These are phyloP conservation scores for Geotrichum reessii DNA, from an alignment of 1,139 yeast genomes.

Conservation along the genomic window DNA sequence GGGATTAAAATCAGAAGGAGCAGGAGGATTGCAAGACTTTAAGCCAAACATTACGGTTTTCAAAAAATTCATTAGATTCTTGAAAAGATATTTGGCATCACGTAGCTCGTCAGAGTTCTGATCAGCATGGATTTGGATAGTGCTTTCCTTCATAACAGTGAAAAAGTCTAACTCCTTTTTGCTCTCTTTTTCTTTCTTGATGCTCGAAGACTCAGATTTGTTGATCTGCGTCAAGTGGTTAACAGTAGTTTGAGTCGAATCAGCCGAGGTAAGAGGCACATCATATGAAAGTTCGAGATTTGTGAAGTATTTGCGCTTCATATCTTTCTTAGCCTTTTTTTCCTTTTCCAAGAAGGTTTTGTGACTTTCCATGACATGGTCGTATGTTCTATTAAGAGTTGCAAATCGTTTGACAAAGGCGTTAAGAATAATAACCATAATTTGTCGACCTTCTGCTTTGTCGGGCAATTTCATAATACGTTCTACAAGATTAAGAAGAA, in stretches of 20 bases:
- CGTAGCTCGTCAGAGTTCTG: conserved; percentile 60
- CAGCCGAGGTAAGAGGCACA: conserved; percentile 7
- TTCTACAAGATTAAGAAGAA: conserved; percentile 81
- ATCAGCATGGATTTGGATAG: conserved; percentile 44
- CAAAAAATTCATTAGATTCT: conserved; percentile 82
- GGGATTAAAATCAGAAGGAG: conserved; percentile 59
- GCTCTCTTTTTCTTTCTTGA: conserved; percentile 19
- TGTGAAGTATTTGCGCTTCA: conserved; percentile 16
- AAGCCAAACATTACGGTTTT: conserved; percentile 88
- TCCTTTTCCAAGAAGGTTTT: conserved; percentile 22
- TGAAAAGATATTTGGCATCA: conserved; percentile 82
- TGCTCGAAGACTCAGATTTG: conserved; percentile 18
- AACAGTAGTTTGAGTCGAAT: conserved; percentile 5
- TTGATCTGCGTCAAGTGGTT: conserved; percentile 15
- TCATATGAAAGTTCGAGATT: conserved; percentile 16
- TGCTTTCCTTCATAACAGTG: conserved; percentile 45
- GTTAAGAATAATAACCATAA: conserved; percentile 60
- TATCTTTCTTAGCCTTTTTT: conserved; percentile 19
- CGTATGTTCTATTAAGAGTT: conserved; percentile 65
- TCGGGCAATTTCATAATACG: conserved; percentile 78
- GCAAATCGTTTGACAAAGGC: conserved; percentile 82
- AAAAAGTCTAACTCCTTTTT: conserved; percentile 41
- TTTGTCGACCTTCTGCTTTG: conserved; percentile 78
- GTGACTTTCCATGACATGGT: conserved; percentile 61
- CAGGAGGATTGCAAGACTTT: conserved; percentile 85